Base-by-base conservation (phyloP, 257 asterid genomes). In the Marsdenia floribunda region DNA sequence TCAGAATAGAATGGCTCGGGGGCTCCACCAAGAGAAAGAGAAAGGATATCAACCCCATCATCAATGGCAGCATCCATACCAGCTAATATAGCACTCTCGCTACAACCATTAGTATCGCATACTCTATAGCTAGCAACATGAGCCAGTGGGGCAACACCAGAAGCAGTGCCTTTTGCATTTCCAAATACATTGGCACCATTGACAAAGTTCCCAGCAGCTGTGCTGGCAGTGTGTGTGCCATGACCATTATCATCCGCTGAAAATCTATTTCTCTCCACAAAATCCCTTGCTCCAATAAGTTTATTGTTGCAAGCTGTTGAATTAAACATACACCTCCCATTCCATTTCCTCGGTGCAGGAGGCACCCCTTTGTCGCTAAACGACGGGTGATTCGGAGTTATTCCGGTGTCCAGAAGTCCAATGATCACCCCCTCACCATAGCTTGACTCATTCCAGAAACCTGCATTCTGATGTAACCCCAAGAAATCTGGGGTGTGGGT, bases 391-490 rank as follows among this genome's bases (percentile, higher is more conserved):
- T 80, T 78, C 0, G 88, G 88, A 14, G 1, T 0, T 16, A 88
- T 77, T 57, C 93, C 89, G 0, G 72, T 44, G 46, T 88, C 91
- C 65, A 88, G 0, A 1, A 88, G 84, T 55, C 89, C 94, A 3
- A 89, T 81, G 6, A 89, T 82, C 49, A 83, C 71, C 3, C 94
- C 94, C 46, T 78, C 73, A 0, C 91, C 91, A 70, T 85, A 87
- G 58, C 71, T 83, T 2, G 91, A 84, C 14, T 73, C 80, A 9
- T 33, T 58, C 94, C 94, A 89, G 1, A 85, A 71, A 0, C 94
- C 94, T 46, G 63, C 4, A 38, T 82, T 79, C 40, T 82, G 77
- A 24, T 85, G 69, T 59, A 89, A 73, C 21, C 88, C 94, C 47
- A 87, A 72, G 75, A 89, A 89, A 37, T 63, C 66, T 9, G 88